These are phyloP conservation scores for Kurtzmaniella natalensis DNA, from an alignment of 1,139 yeast genomes.

Conservation along the genomic window DNA sequence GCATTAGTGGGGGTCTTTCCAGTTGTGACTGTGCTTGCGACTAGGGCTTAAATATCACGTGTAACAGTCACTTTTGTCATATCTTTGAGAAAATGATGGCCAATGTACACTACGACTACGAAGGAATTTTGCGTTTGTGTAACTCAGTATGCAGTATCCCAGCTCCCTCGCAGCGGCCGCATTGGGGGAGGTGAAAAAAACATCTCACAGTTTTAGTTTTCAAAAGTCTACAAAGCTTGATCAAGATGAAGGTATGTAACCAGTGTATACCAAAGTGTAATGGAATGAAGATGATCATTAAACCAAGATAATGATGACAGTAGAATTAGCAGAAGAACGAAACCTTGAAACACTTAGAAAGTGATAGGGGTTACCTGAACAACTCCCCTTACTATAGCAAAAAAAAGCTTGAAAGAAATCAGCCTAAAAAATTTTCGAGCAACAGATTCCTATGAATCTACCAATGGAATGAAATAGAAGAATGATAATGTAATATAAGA, in stretches of 20 bases:
- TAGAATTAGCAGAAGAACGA: no score
- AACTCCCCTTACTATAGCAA: no score
- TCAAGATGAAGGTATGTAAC: slow-evolving; percentile 37
- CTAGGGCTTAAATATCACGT: slow-evolving; percentile 6
- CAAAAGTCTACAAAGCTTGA: slow-evolving; percentile 15
- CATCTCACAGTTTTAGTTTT: slow-evolving; percentile 7
- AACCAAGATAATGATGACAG: background rate
- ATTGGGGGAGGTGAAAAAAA: slow-evolving; percentile 6
- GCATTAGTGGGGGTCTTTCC: no score
- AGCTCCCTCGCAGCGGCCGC: slow-evolving; percentile 1
- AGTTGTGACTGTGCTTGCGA: no score
- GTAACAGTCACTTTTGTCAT: slow-evolving; percentile 21
- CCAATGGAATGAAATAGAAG: no score
- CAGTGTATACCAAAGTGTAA: background rate
- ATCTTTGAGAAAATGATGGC: background rate
- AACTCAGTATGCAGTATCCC: background rate
- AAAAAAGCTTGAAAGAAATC: no score
- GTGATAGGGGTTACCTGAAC: no score
- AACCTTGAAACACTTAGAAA: no score
- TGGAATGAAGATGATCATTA: background rate
- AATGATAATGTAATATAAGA: no score
- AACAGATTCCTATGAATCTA: no score
- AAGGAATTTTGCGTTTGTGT: slow-evolving; percentile 3
- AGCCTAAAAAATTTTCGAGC: no score
- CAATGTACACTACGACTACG: background rate